Base-by-base conservation (phyloP, 2,329 filamentous ascomycete genomes). In the Trichoderma sp. region DNA sequence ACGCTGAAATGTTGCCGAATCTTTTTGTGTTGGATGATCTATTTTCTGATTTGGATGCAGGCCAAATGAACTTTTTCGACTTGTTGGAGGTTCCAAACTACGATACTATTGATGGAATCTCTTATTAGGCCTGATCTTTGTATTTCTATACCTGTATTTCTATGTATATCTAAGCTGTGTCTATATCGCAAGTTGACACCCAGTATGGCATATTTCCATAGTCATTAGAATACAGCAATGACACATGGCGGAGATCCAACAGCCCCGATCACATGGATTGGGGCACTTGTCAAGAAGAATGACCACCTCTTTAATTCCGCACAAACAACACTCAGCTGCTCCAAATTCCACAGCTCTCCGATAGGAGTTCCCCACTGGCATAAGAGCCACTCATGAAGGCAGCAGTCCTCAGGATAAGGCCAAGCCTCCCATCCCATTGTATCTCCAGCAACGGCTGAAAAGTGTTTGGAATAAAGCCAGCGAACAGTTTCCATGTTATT, bases 51-150 rank as follows among this genome's bases (percentile, higher is more conserved):
- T 13, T 65, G 3, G 23, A 65, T 32, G 7, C 62, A 34, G 62
- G 62, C 15, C 62, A 65, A 32, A n/a, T 65, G 12, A 65, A 47
- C 28, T 65, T 65, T 53, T 65, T 65, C n/a, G 62, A 65, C n/a
- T 34, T 47, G 1, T 34, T 65, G 28, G 62, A 65, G 20, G 62
- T 65, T 11, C 62, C 62, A 13, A 65, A 65, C 28, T 65, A 53
- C 11, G 62, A 65, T 23, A 65, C 30, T 13, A 28, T 65, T 23
- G 62, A 65, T 23, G 12, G 39, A 4, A 47, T 50, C 2, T 9
- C 62, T 9, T 65, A 65, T 8, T 47, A 65, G 39, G 12, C 15
- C 12, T 50, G 12, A 23, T n/a, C 8, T 11, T 11, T 6, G 13
- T 13, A 26, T 30, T 3, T 30, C 12, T 28, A 26, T 57, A 28